phyloP scores from a whole-genome alignment of 139 green algal genomes.

The Chlamydomonas urium region DNA sequence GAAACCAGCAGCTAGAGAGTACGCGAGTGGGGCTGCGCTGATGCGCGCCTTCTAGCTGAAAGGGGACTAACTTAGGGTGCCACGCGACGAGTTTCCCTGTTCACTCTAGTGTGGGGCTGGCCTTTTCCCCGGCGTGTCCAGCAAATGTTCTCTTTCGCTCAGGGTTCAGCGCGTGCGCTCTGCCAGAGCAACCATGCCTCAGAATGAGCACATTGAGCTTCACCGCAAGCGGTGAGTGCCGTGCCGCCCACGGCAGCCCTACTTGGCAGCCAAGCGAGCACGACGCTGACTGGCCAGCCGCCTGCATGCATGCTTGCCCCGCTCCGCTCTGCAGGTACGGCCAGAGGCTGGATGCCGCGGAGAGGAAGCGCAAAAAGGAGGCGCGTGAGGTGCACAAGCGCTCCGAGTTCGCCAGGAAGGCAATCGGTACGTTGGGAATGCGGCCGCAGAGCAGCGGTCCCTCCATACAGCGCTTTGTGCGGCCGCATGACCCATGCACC shows the following conservation, averaged over 20 bases:
- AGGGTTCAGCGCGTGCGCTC: background rate
- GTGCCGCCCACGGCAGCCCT: background rate
- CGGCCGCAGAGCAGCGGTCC: no score
- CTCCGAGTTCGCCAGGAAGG: constrained; percentile 72
- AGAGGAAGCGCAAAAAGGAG: constrained; percentile 93
- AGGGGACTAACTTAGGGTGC: no score
- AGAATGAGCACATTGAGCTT: constrained; percentile 99
- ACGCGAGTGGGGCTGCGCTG: no score
- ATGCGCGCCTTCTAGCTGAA: no score
- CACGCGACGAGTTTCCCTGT: no score
- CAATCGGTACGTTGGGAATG: constrained; percentile 64
- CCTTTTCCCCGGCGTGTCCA: no score
- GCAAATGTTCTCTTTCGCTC: background rate
- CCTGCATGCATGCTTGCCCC: no score
- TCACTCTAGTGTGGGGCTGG: no score
- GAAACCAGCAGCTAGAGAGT: no score
- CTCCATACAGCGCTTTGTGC: no score
- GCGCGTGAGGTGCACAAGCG: constrained; percentile 90
- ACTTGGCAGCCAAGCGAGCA: no score
- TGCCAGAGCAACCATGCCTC: constrained; percentile 69
- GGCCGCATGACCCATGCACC: background rate
- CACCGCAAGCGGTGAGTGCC: constrained; percentile 79
- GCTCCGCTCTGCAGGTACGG: background rate
- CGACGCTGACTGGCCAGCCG: no score
- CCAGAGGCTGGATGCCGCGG: constrained; percentile 70